Conservation (phyloP, 2,329 filamentous ascomycete species). For the Colletotrichum abscissum region DNA sequence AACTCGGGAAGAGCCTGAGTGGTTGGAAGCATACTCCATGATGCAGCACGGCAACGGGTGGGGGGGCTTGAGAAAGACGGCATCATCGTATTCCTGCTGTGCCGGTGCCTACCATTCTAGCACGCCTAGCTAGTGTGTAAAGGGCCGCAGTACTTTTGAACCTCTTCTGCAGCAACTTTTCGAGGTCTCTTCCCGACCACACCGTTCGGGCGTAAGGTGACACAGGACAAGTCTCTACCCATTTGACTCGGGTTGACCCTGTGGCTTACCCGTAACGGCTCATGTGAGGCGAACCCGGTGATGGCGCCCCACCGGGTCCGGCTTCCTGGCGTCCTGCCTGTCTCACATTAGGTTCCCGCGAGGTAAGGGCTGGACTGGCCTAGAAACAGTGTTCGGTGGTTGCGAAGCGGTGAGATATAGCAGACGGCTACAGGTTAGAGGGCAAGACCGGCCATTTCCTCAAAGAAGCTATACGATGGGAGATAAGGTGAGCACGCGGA, state of each 20-base stretch:
- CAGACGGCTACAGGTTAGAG: background rate
- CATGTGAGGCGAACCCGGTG: background rate
- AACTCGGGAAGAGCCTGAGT: background rate
- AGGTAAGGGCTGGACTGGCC: background rate
- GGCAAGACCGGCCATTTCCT: background rate
- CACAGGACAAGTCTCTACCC: background rate
- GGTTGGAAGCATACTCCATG: background rate
- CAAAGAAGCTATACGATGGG: background rate
- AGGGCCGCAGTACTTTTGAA: background rate
- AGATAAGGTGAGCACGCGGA: background rate
- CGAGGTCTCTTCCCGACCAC: background rate
- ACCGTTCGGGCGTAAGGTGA: background rate
- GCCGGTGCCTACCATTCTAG: background rate
- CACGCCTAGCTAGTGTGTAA: background rate
- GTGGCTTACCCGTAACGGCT: constrained; percentile 7
- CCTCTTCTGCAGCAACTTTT: background rate
- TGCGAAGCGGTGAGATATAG: background rate
- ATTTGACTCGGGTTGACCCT: background rate
- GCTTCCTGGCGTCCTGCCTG: background rate
- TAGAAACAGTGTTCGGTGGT: background rate
- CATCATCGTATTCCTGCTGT: constrained; percentile 6
- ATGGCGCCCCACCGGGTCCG: background rate
- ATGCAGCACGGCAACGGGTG: background rate
- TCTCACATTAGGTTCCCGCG: background rate
- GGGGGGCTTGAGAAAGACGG: background rate